These are phyloP conservation scores for Grosmannia huntii DNA, from an alignment of 2,329 filamentous ascomycete species.

Conservation along the genomic window DNA sequence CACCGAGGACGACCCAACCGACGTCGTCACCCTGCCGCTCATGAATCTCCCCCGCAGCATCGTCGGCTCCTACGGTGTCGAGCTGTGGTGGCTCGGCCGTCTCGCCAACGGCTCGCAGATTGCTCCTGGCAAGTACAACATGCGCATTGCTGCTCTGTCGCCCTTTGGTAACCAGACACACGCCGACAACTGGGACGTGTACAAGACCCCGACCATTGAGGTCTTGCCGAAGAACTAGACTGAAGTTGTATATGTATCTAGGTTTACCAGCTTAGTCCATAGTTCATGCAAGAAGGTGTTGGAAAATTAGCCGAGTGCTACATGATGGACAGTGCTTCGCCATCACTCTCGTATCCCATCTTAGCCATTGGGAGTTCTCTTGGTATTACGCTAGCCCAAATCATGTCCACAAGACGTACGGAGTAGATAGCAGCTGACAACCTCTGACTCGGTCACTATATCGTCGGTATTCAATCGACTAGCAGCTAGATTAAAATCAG, in stretches of 20 bases:
- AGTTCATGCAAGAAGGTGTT: too few species aligned
- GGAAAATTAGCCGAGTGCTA: too few species aligned
- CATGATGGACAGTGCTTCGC: too few species aligned
- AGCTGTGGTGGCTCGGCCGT: slow-evolving; percentile 11
- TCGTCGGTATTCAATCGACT: too few species aligned
- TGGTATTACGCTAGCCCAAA: too few species aligned
- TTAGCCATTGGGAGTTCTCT: too few species aligned
- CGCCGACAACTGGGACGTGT: slow-evolving; percentile 6
- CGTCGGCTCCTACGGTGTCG: slow-evolving; percentile 9
- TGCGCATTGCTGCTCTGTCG: slow-evolving; percentile 2
- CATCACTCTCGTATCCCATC: too few species aligned
- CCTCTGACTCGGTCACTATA: too few species aligned
- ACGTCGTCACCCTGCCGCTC: slow-evolving; percentile 10
- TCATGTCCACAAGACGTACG: too few species aligned
- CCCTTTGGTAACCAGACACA: slow-evolving; percentile 5
- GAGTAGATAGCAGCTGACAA: too few species aligned
- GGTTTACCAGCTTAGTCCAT: too few species aligned
- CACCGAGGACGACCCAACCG: slow-evolving; percentile 1
- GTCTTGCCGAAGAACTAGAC: background rate
- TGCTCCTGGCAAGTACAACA: slow-evolving; percentile 21
- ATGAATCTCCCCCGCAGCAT: slow-evolving; percentile 11
- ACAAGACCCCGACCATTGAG: background rate
- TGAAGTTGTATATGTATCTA: background rate
- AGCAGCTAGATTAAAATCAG: too few species aligned
- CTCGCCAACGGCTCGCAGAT: slow-evolving; percentile 18